Base-by-base conservation (phyloP, 2,329 filamentous ascomycete species). In the Lomentospora prolificans region DNA sequence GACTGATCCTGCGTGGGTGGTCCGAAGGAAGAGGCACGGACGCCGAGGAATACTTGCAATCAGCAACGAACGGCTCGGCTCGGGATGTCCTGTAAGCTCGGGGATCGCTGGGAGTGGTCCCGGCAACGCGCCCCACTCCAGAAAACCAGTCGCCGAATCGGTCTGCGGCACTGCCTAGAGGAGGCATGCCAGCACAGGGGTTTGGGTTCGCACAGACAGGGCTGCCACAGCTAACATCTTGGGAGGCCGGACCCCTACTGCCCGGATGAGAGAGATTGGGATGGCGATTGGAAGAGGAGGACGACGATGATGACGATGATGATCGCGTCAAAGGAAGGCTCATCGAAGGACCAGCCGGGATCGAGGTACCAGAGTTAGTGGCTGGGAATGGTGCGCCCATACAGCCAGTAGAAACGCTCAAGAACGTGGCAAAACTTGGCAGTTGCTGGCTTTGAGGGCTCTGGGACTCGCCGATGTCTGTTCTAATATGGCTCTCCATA, bases 81-180 rank as follows among this genome's bases (percentile, higher is more conserved):
- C 33, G 22, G 4, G n/a, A 28, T 44, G 44, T 22, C 22, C 24
- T 28, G 30, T 39, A 50, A 9, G 44, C 30, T 22, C 53, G 41
- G 6, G 30, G 53, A 30, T 51, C 53, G 28, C 14, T 55, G 12
- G 28, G 19, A n/a, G 46, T 22, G 3, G 44, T 31, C n/a, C 53
- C 22, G 30, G 25, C 22, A 6, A 31, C n/a, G 1, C 30, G 53
- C 6, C 51, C 53, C 17, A 33, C 30, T 19, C 46, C 46, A 17
- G 53, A 31, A 19, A 55, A 55, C 53, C 44, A 51, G 44, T 39
- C 50, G 8, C 53, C 28, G 30, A 55, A 55, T 8, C 33, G 24
- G 30, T 55, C 46, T 4, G 44, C 44, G 22, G 46, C 53, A 3
- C 25, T 48, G 39, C 39, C 36, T 4, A 27, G 39, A 10, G 41